Evolutionary conservation across 1,139 yeast species (phyloP).

Genomic region (Candida labiduridarum): DNA sequence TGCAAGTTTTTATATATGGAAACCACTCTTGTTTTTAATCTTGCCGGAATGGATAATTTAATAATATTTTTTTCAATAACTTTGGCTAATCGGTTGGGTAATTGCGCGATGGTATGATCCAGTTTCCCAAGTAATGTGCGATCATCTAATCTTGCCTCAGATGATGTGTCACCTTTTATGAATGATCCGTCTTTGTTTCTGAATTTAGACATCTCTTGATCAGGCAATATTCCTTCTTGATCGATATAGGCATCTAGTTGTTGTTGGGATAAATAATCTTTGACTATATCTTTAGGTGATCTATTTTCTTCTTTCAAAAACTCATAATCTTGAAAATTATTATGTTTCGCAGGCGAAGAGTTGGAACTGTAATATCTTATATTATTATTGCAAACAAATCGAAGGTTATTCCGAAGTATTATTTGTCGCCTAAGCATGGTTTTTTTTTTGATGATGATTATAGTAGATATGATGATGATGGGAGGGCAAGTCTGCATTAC

Average conservation of each 20-base stretch:
- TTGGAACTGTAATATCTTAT: neutral
- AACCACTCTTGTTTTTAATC: slow-evolving; percentile 58
- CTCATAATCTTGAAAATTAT: slow-evolving; percentile 8
- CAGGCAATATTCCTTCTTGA: slow-evolving; percentile 7
- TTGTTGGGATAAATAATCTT: slow-evolving; percentile 8
- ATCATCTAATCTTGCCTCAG: slow-evolving; percentile 57
- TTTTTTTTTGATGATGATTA: neutral
- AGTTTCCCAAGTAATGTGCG: slow-evolving; percentile 51
- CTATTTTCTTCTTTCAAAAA: slow-evolving; percentile 9
- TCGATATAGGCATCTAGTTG: slow-evolving; percentile 2
- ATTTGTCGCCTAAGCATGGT: neutral
- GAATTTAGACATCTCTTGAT: slow-evolving; percentile 28
- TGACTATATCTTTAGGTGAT: slow-evolving; percentile 6
- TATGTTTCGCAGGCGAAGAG: neutral
- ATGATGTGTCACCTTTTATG: slow-evolving; percentile 46
- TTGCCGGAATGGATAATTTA: slow-evolving; percentile 54
- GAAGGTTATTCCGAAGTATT: neutral
- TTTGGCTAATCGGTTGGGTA: slow-evolving; percentile 57
- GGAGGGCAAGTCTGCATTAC: neutral
- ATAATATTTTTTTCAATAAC: slow-evolving; percentile 63
- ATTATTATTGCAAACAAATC: neutral
- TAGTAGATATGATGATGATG: neutral
- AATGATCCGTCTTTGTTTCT: slow-evolving; percentile 42
- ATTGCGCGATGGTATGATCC: slow-evolving; percentile 43
- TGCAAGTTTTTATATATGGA: slow-evolving; percentile 51